Evolutionary conservation across 805 yeast genomes (phyloP).

Genomic region (Barnettozyma siamensis): DNA sequence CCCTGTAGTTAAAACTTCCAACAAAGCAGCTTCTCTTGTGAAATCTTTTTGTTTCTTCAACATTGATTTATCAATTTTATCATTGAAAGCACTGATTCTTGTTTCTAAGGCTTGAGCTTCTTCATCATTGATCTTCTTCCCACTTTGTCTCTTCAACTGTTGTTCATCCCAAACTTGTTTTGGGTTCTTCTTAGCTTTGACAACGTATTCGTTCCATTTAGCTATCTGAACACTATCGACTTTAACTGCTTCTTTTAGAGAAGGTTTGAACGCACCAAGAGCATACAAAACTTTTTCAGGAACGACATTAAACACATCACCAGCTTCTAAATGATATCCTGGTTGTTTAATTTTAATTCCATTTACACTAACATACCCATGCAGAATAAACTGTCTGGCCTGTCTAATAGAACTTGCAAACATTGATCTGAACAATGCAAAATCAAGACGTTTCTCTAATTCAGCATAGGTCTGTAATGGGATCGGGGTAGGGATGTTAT

Average conservation of each 20-base stretch:
- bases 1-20: constrained; percentile 15
- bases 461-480: constrained; percentile 84
- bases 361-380: constrained; percentile 80
- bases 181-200: constrained; percentile 45
- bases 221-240: constrained; percentile 67
- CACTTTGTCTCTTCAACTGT: constrained; percentile 30
- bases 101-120: constrained; percentile 17
- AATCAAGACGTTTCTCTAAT: constrained; percentile 82
- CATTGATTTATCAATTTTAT: constrained; percentile 17
- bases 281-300: constrained; percentile 86
- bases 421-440: constrained; percentile 86
- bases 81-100: constrained; percentile 15
- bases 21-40: constrained; percentile 17
- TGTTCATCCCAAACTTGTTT: constrained; percentile 29
- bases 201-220: constrained; percentile 71
- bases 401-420: constrained; percentile 92
- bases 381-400: constrained; percentile 80
- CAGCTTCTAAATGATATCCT: constrained; percentile 68
- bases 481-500: constrained; percentile 64
- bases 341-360: constrained; percentile 78
- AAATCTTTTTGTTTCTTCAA: constrained; percentile 18
- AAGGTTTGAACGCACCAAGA: constrained; percentile 80
- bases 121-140: constrained; percentile 17
- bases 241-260: constrained; percentile 57
- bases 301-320: constrained; percentile 79